A percentile compares a stretch with the other conserved stretches of the same genome.
These are phyloP conservation scores for Nematocida ausubeli DNA, from an alignment of 371 early-diverging fungal genomes.

Conservation along the genomic window DNA sequence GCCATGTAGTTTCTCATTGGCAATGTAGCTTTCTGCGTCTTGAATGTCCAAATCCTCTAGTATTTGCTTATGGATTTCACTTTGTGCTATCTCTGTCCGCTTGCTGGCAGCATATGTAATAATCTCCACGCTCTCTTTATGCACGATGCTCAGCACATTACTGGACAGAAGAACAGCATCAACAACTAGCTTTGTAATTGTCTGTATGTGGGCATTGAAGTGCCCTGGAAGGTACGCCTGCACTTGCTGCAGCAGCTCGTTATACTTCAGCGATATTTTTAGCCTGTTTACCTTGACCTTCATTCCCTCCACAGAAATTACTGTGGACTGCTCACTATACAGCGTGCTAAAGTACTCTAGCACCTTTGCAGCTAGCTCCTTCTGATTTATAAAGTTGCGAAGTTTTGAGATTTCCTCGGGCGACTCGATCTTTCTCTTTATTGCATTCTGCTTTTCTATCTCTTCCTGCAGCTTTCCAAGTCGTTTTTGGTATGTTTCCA, in stretches of 20 bases:
- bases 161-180: background rate
- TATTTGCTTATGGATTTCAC: background rate
- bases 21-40: background rate
- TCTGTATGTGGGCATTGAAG: background rate
- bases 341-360: constrained; percentile 34
- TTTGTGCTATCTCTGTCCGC: background rate
- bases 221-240: constrained; percentile 22
- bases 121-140: background rate
- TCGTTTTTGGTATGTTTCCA: constrained; percentile 18
- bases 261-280: background rate
- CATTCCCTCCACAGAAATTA: background rate
- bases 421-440: background rate
- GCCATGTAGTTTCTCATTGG: background rate
- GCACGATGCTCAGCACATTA: background rate
- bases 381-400: background rate
- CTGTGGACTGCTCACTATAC: constrained; percentile 10
- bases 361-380: constrained; percentile 18
- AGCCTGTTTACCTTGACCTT: constrained; percentile 12
- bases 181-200: background rate
- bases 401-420: constrained; percentile 12
- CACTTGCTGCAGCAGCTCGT: background rate
- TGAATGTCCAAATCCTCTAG: background rate
- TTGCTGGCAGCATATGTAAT: constrained; percentile 16
- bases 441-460: constrained; percentile 22
- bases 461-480: constrained; percentile 39